Evolutionary conservation across 2,329 filamentous ascomycete genomes (phyloP).

Genomic region (Lasiodiplodia citricola): DNA sequence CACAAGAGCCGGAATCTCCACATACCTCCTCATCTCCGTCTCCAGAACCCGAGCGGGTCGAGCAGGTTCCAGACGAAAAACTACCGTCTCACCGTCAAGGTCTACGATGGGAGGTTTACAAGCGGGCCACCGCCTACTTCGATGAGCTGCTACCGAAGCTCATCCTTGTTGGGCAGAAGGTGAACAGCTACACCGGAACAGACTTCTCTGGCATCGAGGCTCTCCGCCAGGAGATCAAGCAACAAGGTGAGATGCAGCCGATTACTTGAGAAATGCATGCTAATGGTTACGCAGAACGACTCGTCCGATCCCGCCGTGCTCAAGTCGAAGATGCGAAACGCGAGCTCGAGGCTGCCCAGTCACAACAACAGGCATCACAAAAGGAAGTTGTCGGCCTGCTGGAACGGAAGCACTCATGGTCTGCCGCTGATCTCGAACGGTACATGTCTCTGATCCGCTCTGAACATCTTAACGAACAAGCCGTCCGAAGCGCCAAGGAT

Average conservation of each 20-base stretch:
- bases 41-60: conserved; percentile 33
- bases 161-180: conserved; percentile 80
- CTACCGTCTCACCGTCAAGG: conserved; percentile 60
- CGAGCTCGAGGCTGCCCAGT: conserved; percentile 81
- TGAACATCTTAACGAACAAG: conserved; percentile 91
- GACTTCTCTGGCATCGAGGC: conserved; percentile 86
- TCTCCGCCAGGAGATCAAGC: conserved; percentile 78
- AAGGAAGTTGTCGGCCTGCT: conserved; percentile 94
- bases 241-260: conserved; percentile 56
- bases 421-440: conserved; percentile 82
- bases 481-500: conserved; percentile 74
- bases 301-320: conserved; percentile 64
- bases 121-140: conserved; percentile 75
- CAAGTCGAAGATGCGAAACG: conserved; percentile 74
- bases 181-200: conserved; percentile 91
- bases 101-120: conserved; percentile 62
- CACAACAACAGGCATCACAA: conserved; percentile 83
- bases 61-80: conserved; percentile 44
- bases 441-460: conserved; percentile 92
- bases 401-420: conserved; percentile 93
- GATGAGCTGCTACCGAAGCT: conserved; percentile 86
- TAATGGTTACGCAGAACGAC: conserved; percentile 51
- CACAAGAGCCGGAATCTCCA: not conserved
- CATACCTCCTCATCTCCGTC: not conserved
- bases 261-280: not conserved